Evolutionary conservation across 345 rosid species (phyloP), one percentile per base, ranked within the genome.

Genomic region (Citrus cavaleriei): DNA sequence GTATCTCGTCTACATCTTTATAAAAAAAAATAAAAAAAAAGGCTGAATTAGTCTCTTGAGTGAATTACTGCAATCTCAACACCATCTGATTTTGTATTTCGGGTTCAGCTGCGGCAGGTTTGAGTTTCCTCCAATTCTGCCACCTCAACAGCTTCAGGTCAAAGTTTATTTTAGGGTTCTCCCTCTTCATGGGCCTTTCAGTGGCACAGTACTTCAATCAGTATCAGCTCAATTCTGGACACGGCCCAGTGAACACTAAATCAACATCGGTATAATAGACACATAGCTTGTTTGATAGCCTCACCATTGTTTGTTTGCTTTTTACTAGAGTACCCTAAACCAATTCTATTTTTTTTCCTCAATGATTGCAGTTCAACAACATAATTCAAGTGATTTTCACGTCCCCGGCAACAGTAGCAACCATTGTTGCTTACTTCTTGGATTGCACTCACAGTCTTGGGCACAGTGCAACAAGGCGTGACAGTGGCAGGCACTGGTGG

Each of bases 401-500:
- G 9, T 93, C 99, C 18, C 91, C 95, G 4, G 93, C 98, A 51
- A 91, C 97, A 0, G 95, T 93, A 76, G 95, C 89, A 32, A 38
- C 92, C 14, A 62, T 86, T 22, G 82, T 89, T 3, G 97, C 95
- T 0, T 87, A 60, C 79, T 82, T 88, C 37, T 74, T 96, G 87
- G 98, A 94, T 72, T 37, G 79, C 84, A 90, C 95, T 70, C 97
- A 89, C 64, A 82, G 91, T 78, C 71, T 78, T 4, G 86, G 92
- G 30, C 85, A 92, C 60, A 79, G 69, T 68, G 76, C 91, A 0
- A 87, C 87, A 21, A 72, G 91, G 73, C 85, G 86, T 75, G 99
- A 95, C 81, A 89, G 92, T 74, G 98, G 98, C 65, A 86, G 98
- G 74, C 98, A 93, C 64, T 95, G 99, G 97, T 92, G 96, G 95